These are phyloP conservation scores for Aspergillus sp. DNA, from an alignment of 2,329 filamentous ascomycete genomes.

Conservation along the genomic window DNA sequence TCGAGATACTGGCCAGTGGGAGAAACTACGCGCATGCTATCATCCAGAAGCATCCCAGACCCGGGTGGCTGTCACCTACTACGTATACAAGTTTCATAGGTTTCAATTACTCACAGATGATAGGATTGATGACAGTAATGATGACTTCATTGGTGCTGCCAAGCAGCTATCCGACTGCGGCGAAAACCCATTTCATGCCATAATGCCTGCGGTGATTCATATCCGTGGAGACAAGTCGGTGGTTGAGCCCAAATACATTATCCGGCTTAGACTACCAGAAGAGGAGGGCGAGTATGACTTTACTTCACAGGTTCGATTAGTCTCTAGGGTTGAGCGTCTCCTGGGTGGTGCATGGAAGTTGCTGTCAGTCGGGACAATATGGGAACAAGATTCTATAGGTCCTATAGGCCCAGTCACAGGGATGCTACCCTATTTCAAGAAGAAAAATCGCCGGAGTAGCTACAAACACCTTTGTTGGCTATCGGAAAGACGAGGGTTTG, in stretches of 20 bases:
- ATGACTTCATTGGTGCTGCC: conserved; percentile 1
- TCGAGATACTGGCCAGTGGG: conserved; percentile 15
- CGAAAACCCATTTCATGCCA: too few relatives aligned
- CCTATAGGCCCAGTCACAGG: too few relatives aligned
- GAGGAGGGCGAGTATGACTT: conserved; percentile 7
- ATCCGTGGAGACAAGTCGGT: too few relatives aligned
- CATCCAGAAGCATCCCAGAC: conserved; percentile 13
- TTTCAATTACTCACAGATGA: not conserved
- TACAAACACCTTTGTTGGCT: too few relatives aligned
- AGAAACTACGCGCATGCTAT: conserved; percentile 13
- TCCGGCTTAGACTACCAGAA: not conserved
- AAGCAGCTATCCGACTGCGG: too few relatives aligned
- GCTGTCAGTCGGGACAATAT: conserved; percentile 15
- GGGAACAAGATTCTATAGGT: conserved; percentile 2
- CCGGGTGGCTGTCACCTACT: conserved; percentile 14
- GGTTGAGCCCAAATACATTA: too few relatives aligned
- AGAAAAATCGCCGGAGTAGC: too few relatives aligned
- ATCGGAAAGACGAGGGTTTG: too few relatives aligned
- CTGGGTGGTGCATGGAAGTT: conserved; percentile 11
- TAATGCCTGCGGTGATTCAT: too few relatives aligned
- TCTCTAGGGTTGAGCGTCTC: conserved; percentile 8
- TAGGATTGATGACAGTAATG: conserved; percentile 9
- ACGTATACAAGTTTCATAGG: not conserved
- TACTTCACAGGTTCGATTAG: conserved; percentile 8
- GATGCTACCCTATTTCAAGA: too few relatives aligned